Conservation (phyloP, 2,329 filamentous ascomycete species). For the Penicillium sp. region DNA sequence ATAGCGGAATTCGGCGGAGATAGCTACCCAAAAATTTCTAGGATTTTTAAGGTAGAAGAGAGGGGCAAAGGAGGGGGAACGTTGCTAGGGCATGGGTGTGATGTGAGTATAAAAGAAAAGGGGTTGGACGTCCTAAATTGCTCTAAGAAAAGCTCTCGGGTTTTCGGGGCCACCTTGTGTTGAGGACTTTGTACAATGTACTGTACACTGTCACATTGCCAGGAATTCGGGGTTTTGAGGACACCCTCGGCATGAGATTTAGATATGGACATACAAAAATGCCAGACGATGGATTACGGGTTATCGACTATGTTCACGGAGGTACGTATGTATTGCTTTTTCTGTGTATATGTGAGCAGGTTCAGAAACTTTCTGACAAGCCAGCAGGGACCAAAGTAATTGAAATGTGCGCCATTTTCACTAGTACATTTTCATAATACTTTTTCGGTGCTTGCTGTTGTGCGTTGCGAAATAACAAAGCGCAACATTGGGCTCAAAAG, state of each 20-base stretch:
- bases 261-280: neutral
- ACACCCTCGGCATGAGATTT: neutral
- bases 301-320: neutral
- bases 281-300: neutral
- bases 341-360: neutral
- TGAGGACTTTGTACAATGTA: neutral
- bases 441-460: neutral
- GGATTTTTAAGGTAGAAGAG: constrained; percentile 3
- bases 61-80: neutral
- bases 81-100: neutral
- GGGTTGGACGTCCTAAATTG: neutral
- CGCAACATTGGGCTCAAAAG: neutral
- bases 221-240: neutral
- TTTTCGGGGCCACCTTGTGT: neutral
- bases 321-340: neutral
- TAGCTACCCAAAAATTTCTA: constrained; percentile 13
- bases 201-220: neutral
- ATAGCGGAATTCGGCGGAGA: constrained; percentile 7
- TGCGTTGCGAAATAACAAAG: neutral
- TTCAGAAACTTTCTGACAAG: neutral
- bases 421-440: neutral
- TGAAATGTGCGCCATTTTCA: constrained; percentile 8
- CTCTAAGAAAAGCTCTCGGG: neutral
- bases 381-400: neutral
- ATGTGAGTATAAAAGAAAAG: constrained; percentile 11